Percentiles rank a stretch among this genome's conserved stretches.
These are phyloP conservation scores for Patellifolia procumbens DNA, from an alignment of 179 eudicot species.

Conservation along the genomic window DNA sequence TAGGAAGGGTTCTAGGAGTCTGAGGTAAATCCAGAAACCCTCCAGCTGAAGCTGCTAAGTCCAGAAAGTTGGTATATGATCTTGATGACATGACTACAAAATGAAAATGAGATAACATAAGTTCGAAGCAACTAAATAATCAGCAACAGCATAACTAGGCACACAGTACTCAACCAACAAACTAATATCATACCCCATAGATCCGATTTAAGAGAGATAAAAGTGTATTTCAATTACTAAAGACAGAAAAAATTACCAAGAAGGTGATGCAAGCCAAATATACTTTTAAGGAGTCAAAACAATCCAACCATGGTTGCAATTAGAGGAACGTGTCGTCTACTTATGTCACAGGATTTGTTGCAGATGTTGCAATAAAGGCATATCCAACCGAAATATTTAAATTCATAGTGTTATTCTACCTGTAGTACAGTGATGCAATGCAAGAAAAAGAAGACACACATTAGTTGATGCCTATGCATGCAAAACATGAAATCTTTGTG, in stretches of 20 bases:
- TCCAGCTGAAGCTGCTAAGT: slow-evolving; percentile 45
- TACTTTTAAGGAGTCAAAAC: too few species aligned
- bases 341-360: background rate
- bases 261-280: too few species aligned
- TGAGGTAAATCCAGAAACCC: slow-evolving; percentile 41
- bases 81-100: slow-evolving; percentile 43
- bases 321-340: background rate
- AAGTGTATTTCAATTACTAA: too few species aligned
- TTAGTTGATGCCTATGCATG: background rate
- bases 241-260: too few species aligned
- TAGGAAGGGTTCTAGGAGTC: slow-evolving; percentile 39
- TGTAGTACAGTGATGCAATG: background rate
- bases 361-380: background rate
- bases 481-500: background rate
- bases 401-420: background rate
- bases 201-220: too few species aligned
- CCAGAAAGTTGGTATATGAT: slow-evolving; percentile 39
- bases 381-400: background rate
- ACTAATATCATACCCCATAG: too few species aligned
- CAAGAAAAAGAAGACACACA: background rate
- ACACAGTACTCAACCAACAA: background rate
- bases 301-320: background rate
- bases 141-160: background rate
- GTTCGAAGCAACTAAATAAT: background rate
- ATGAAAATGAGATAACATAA: background rate